Percentiles rank a stretch among this genome's conserved stretches.
Conservation (phyloP, 2,329 filamentous ascomycete genomes). For the Colletotrichum sp. region DNA sequence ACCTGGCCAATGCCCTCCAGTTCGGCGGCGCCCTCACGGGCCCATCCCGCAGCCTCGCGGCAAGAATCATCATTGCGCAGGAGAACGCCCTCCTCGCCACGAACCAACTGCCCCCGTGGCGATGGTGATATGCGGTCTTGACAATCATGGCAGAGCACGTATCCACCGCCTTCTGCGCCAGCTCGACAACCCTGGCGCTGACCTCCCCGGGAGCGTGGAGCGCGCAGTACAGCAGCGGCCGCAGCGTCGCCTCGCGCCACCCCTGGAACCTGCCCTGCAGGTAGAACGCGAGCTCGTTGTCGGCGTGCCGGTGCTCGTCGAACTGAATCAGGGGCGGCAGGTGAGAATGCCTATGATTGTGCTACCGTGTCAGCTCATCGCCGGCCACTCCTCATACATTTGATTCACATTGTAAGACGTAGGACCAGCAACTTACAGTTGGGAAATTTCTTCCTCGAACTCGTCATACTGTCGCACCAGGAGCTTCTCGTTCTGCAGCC, state of each 20-base stretch:
- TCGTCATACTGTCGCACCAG: slow-evolving; percentile 20
- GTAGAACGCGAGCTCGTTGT: slow-evolving; percentile 20
- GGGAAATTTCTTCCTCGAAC: slow-evolving; percentile 11
- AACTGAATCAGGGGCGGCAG: slow-evolving; percentile 18
- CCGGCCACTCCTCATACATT: no score
- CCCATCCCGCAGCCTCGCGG: not conserved
- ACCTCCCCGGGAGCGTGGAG: slow-evolving; percentile 4
- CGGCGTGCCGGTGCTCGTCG: not conserved
- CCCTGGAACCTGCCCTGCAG: slow-evolving; percentile 15
- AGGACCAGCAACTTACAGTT: not conserved
- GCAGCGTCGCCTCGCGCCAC: slow-evolving; percentile 21
- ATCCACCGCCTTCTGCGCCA: slow-evolving; percentile 11
- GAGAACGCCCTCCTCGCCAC: slow-evolving; percentile 6
- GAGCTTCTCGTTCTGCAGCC: not conserved
- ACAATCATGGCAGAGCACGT: slow-evolving; percentile 10
- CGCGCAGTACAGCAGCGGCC: slow-evolving; percentile 19
- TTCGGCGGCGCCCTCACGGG: not conserved
- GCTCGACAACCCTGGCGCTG: not conserved
- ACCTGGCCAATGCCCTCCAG: not conserved
- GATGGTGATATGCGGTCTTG: slow-evolving; percentile 7
- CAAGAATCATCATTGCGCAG: slow-evolving; percentile 6
- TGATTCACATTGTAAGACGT: not conserved
- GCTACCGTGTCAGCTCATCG: not conserved
- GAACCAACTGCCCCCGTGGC: slow-evolving; percentile 22
- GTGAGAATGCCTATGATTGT: slow-evolving; percentile 8